Base-by-base conservation (phyloP, 2,329 filamentous ascomycete species). In the Neofusicoccum cordaticola region DNA sequence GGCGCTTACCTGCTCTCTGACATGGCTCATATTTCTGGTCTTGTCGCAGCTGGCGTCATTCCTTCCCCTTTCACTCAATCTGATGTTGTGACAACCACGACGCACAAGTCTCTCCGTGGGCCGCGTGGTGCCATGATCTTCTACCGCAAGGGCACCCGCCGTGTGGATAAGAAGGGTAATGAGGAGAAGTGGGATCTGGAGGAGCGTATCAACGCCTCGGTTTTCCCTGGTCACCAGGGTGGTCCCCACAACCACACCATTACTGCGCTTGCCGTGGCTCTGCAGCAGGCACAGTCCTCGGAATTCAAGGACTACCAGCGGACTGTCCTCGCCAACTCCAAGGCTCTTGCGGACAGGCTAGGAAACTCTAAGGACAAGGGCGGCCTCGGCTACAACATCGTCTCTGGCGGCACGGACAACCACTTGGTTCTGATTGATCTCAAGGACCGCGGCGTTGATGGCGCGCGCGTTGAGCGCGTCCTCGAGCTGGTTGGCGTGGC, bases 91-190 rank as follows among this genome's bases (percentile, higher is more conserved):
- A 99, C 95, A 68, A 99, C 95, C 68, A 99, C 95, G 68, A 99
- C 95, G 52, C 95, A 99, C 88, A 99, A 99, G 87, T 97, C 93
- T 64, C 90, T 99, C 71, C 93, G 95, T 81, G 95, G 95, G 66
- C 95, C 95, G 66, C 92, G 95, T 78, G 95, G 95, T 75, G 95
- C 95, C 77, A 99, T 99, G 95, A 99, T 99, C 83, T 99, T 99
- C 88, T 99, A 93, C 89, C 92, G 95, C 81, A 97, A 96, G 85
- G 95, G 95, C 68, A 89, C 97, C 67, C 91, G 94, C 75, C 92
- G 90, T 74, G 90, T 90, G 63, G 92, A 98, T 77, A 83, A 90
- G 80, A 97, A 97, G 86, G 89, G 90, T 67, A 93, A 93, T 74
- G 94, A 97, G 82, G 87, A 94, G 84, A 83, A 93, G 73, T 99